Evolutionary conservation across 768 basidiomycete species (phyloP), one percentile per base, ranked within the genome.

Genomic region (Lentinus tigrinus): DNA sequence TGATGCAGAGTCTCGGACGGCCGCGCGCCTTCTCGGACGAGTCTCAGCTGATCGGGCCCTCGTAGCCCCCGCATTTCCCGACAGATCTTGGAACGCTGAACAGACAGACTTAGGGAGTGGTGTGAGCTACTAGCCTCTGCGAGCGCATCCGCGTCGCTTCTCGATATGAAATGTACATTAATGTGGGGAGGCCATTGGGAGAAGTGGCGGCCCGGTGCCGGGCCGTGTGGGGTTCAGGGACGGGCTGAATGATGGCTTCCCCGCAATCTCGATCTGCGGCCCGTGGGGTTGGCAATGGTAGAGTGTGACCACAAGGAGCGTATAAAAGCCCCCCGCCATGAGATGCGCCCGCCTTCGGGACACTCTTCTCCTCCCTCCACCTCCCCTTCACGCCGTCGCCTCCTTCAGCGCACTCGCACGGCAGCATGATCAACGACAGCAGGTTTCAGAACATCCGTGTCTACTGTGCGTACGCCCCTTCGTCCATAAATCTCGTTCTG

Each of bases 391-490:
- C 39, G 50, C 34, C 51, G 51, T 40, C 52, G 34, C 23, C 38
- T 60, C 23, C 39, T 21, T 34, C 38, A 38, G 34, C 16, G 24
- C 47, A 37, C 42, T 56, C 49, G n/a, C n/a, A n/a, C n/a, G n/a
- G n/a, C 57, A 53, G 24, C 16, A 60, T 58, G 40, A 46, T 27
- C 42, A 50, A 54, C 50, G 44, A 52, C 40, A 46, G 56, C 37
- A 28, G 62, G 13, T 79, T 81, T 67, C 76, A 79, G 73, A 88
- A 88, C 65, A 81, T 82, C 52, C 81, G 86, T 8, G 87, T 87
- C 3, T 88, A 88, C 58, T 87, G 85, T 85, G 52, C 50, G 84
- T 68, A 31, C 10, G 28, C 16, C 23, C 19, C 11, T 50, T 8
- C 28, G 3, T 19, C 19, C 34, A 13, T 43, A 16, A 21, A n/a